Evolutionary conservation across 2,329 filamentous ascomycete species (phyloP).

Genomic region (Verticillium albo-atrum): DNA sequence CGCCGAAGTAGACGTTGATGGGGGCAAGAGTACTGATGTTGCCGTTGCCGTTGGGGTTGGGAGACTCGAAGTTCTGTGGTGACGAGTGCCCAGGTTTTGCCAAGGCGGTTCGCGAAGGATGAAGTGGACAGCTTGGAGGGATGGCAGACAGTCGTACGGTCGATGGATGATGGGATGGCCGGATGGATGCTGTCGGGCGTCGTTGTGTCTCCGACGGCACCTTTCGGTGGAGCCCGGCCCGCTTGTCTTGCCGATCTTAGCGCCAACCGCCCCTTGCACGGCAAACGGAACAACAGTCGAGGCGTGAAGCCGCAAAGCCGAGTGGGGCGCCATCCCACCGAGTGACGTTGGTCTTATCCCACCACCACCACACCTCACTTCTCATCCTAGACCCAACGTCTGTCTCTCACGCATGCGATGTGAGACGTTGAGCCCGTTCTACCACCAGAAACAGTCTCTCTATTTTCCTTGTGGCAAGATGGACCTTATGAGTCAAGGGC

Average conservation of each 20-base stretch:
- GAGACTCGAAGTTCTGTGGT: not conserved
- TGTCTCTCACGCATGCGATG: too few species aligned
- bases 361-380: too few species aligned
- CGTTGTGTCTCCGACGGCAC: not conserved
- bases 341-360: too few species aligned
- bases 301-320: too few species aligned
- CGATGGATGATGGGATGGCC: not conserved
- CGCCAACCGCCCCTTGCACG: not conserved
- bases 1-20: too few species aligned
- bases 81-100: not conserved
- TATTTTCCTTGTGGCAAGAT: not conserved
- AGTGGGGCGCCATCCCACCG: not conserved
- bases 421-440: too few species aligned
- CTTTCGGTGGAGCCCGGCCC: not conserved
- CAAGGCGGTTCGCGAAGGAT: not conserved
- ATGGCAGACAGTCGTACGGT: not conserved
- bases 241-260: not conserved
- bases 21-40: too few species aligned
- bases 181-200: not conserved
- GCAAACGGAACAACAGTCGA: not conserved
- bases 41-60: not conserved
- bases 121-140: not conserved
- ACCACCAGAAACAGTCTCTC: not conserved
- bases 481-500: not conserved
- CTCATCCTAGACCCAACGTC: not conserved